A percentile compares a stretch with the other conserved stretches of the same genome.
Evolutionary conservation across 495 filamentous ascomycete genomes (phyloP).

Genomic region (Neurospora sp.): DNA sequence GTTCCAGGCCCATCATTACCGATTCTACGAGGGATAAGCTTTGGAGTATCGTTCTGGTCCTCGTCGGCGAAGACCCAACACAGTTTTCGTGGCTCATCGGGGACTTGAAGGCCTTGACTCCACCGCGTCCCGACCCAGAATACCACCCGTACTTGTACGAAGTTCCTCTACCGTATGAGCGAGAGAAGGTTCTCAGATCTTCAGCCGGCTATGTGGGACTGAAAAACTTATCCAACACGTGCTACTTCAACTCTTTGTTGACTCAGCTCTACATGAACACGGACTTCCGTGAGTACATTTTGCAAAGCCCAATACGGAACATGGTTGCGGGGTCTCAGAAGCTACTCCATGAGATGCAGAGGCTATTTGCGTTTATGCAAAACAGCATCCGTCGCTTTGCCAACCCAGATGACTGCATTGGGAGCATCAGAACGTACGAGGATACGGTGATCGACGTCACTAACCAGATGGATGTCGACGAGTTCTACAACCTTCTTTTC

Average conservation of each 20-base stretch:
- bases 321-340: slow-evolving; percentile 42
- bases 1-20: slow-evolving; percentile 32
- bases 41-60: slow-evolving; percentile 48
- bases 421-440: slow-evolving; percentile 72
- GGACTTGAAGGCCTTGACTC: slow-evolving; percentile 41
- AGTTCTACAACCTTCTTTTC: slow-evolving; percentile 91
- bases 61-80: slow-evolving; percentile 45
- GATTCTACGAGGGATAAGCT: slow-evolving; percentile 52
- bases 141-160: slow-evolving; percentile 41
- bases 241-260: slow-evolving; percentile 92
- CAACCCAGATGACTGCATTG: slow-evolving; percentile 63
- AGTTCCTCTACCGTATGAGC: slow-evolving; percentile 49
- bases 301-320: slow-evolving; percentile 48
- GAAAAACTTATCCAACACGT: slow-evolving; percentile 87
- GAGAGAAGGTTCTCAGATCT: slow-evolving; percentile 59
- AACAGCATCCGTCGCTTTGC: slow-evolving; percentile 60
- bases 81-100: slow-evolving; percentile 42
- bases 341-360: slow-evolving; percentile 67
- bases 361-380: slow-evolving; percentile 79
- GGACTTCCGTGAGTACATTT: slow-evolving; percentile 76
- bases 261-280: slow-evolving; percentile 97
- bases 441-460: slow-evolving; percentile 75
- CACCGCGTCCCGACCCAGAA: slow-evolving; percentile 23
- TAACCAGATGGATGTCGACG: slow-evolving; percentile 95
- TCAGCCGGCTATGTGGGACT: slow-evolving; percentile 73